Conservation (phyloP, 2,329 filamentous ascomycete species). For the Xylogone sp. region DNA sequence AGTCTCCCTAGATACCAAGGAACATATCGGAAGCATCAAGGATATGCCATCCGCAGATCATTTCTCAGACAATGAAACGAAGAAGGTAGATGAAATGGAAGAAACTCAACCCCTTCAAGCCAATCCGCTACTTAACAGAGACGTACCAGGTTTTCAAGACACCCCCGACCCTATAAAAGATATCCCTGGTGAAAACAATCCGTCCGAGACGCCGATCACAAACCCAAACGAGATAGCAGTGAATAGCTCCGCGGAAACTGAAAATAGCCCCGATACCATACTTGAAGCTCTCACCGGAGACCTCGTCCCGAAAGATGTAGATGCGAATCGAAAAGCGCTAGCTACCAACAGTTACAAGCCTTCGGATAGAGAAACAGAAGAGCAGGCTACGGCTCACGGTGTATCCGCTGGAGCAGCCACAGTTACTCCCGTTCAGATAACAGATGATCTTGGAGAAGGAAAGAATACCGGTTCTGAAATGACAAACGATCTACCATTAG, state of each 20-base stretch:
- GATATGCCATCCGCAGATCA: no score
- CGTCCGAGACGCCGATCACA: not conserved
- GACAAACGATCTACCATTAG: not conserved
- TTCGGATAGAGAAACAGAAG: conserved; percentile 28
- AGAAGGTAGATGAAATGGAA: no score
- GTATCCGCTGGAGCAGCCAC: conserved; percentile 4
- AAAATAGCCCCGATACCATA: not conserved
- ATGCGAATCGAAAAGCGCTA: conserved; percentile 5
- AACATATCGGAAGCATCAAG: no score
- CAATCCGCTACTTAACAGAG: no score
- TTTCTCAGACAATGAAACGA: no score
- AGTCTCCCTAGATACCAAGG: no score
- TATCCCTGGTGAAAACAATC: not conserved
- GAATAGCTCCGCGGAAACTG: not conserved
- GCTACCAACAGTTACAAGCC: conserved; percentile 4
- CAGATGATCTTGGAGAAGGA: not conserved
- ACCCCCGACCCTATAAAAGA: not conserved
- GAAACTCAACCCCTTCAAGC: no score
- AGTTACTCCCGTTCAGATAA: conserved; percentile 4
- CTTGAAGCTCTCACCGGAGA: not conserved
- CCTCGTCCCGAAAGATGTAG: conserved; percentile 4
- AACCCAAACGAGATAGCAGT: not conserved
- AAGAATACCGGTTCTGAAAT: not conserved
- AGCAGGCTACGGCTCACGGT: conserved; percentile 19
- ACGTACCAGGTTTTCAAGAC: no score